These are phyloP conservation scores for Limonomyces culmigenus DNA, from an alignment of 1,284 basidiomycete genomes.

Conservation along the genomic window DNA sequence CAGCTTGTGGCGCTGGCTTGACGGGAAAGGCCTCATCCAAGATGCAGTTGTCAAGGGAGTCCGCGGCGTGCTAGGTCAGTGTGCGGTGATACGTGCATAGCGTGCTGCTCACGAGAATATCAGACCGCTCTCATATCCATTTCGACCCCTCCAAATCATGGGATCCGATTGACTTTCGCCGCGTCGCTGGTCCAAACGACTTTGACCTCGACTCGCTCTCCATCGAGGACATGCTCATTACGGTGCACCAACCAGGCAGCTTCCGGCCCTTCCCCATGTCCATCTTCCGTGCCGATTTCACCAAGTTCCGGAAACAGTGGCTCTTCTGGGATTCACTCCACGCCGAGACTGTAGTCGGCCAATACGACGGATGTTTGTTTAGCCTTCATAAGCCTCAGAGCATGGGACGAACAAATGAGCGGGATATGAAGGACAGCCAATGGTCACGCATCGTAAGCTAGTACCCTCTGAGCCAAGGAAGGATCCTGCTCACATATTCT, in stretches of 20 bases:
- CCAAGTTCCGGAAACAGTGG: constrained; percentile 83
- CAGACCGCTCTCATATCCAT: constrained; percentile 80
- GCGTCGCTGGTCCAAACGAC: constrained; percentile 61
- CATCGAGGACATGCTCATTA: constrained; percentile 87
- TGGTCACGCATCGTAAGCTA: constrained; percentile 79
- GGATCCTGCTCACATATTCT: background rate
- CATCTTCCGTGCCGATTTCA: constrained; percentile 88
- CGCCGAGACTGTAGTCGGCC: constrained; percentile 91
- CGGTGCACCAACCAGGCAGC: constrained; percentile 84
- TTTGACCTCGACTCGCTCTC: constrained; percentile 85
- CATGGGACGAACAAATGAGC: constrained; percentile 78
- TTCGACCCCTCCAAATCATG: constrained; percentile 73
- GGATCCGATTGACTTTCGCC: constrained; percentile 71
- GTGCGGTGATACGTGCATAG: background rate
- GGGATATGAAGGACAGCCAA: constrained; percentile 63
- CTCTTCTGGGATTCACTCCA: constrained; percentile 85
- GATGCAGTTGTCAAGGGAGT: constrained; percentile 90
- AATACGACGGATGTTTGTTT: constrained; percentile 96
- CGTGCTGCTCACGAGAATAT: constrained; percentile 1
- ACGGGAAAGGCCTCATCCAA: constrained; percentile 87
- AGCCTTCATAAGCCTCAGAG: constrained; percentile 95
- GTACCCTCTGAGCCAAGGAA: background rate
- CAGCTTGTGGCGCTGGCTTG: constrained; percentile 87
- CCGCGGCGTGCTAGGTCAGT: constrained; percentile 76
- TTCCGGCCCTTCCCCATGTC: constrained; percentile 93